Conservation (phyloP, 2,329 filamentous ascomycete species). For the Clonostachys rhizophaga region DNA sequence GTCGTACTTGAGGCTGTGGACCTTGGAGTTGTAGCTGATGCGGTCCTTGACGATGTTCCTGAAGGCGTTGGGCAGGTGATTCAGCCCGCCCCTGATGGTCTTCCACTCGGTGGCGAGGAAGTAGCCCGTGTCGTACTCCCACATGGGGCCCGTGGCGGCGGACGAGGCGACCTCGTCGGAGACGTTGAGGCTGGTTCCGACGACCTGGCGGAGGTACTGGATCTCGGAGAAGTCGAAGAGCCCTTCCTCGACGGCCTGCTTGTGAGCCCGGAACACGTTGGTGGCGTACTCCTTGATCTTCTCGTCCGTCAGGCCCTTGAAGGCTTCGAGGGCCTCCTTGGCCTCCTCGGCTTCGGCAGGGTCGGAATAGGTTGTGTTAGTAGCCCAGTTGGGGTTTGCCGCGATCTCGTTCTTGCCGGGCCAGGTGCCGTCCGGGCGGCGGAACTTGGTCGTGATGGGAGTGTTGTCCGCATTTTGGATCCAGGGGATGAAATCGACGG, state of each 20-base stretch:
- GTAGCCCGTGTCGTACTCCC: slow-evolving; percentile 13
- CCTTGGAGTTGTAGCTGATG: slow-evolving; percentile 49
- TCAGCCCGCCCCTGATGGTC: background rate
- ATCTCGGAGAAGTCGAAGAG: slow-evolving; percentile 63
- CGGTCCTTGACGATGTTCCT: slow-evolving; percentile 52
- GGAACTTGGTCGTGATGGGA: slow-evolving; percentile 39
- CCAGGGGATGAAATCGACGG: slow-evolving; percentile 59
- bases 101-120: slow-evolving; percentile 10
- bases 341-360: slow-evolving; percentile 16
- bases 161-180: slow-evolving; percentile 35
- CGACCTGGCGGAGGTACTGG: slow-evolving; percentile 52
- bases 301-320: slow-evolving; percentile 14
- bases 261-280: slow-evolving; percentile 35
- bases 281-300: slow-evolving; percentile 23
- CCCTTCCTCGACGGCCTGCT: slow-evolving; percentile 32
- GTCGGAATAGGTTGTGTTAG: slow-evolving; percentile 13
- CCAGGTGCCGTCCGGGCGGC: slow-evolving; percentile 43
- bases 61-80: slow-evolving; percentile 53
- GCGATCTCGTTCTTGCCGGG: slow-evolving; percentile 43
- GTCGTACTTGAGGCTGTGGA: slow-evolving; percentile 47
- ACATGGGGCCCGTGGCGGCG: slow-evolving; percentile 8
- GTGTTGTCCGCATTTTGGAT: slow-evolving; percentile 50
- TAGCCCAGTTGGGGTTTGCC: slow-evolving; percentile 32
- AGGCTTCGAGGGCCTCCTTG: slow-evolving; percentile 26
- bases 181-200: slow-evolving; percentile 33